Base-by-base conservation (phyloP, 1,139 yeast genomes). In the Pichia sp. region DNA sequence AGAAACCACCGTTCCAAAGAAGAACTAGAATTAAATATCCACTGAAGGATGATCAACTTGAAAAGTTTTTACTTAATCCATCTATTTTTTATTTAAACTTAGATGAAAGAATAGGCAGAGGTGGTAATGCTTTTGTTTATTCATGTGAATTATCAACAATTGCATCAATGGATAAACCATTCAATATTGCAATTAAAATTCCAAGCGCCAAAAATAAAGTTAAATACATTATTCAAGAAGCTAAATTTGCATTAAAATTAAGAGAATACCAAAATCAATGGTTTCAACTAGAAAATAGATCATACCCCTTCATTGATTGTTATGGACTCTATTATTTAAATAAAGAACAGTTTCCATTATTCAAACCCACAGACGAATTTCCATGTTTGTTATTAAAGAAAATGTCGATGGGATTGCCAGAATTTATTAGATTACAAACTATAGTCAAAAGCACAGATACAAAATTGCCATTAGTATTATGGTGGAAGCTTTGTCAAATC, bases 181-280 rank as follows among this genome's bases (percentile, higher is more conserved):
- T 60, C n/a, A 41, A 51, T 1, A 58, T 64, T 38, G 73, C 72
- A 3, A 54, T 69, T 2, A 71, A 71, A 53, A 62, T 70, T 5
- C 73, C 74, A 5, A 56, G 53, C 1, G 60, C 62, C 6, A 50
- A 53, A 14, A 64, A 58, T 36, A 63, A 63, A 43, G 60, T 61
- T n/a, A 63, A 61, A 45, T 54, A 56, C 41, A 60, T 70, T 11
- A 61, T 66, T 53, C 62, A 59, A 47, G 74, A 71, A 52, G 58
- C 68, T 27, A 56, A 61, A 16, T 57, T 69, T 33, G 57, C 65
- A 29, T 53, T 62, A 5, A 53, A 53, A 28, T 46, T 67, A 45
- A 55, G 57, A 49, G 56, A 58, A 16, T 60, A 57, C 44, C 55
- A 56, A 41, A 36, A 53, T 30, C 54, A 58, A n/a, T 56, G 60